Conservation (phyloP, 345 rosid species). For the Rubroshorea leprosula region DNA sequence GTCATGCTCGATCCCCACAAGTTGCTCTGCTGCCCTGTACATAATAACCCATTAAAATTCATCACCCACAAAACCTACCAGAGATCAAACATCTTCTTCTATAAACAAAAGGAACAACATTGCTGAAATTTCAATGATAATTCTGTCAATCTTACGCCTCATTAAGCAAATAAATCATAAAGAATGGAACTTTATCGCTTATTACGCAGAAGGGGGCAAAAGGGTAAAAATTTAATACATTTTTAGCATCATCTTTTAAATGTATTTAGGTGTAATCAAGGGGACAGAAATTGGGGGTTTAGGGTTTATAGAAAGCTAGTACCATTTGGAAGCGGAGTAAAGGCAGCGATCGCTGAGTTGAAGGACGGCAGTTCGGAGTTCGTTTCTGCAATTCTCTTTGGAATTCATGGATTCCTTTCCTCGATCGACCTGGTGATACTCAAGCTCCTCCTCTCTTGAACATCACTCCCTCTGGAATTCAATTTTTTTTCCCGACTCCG, state of each 20-base stretch:
- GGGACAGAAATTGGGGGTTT: constrained; percentile 19
- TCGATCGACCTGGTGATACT: too few relatives aligned
- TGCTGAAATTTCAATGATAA: background rate
- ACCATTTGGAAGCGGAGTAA: constrained; percentile 92
- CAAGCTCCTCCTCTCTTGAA: background rate
- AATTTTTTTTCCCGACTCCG: too few relatives aligned
- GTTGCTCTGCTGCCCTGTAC: constrained; percentile 88
- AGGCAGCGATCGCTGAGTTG: constrained; percentile 88
- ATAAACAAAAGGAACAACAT: background rate
- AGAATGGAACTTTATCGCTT: background rate
- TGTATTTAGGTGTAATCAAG: too few relatives aligned
- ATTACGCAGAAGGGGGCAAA: too few relatives aligned
- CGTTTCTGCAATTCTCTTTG: constrained; percentile 73
- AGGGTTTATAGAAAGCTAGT: constrained; percentile 39
- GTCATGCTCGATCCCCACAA: constrained; percentile 89
- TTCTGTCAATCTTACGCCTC: background rate
- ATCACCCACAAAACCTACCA: constrained; percentile 1
- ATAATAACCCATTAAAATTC: background rate
- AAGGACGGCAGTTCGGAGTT: constrained; percentile 70
- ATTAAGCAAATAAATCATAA: background rate
- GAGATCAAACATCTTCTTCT: background rate
- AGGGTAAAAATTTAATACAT: too few relatives aligned
- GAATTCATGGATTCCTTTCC: constrained; percentile 48
- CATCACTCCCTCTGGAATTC: too few relatives aligned
- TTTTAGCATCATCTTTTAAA: too few relatives aligned